A percentile compares a stretch with the other conserved stretches of the same genome.
phyloP scores from a whole-genome alignment of 352 stramenopile species.

The Aphanomyces invadans region DNA sequence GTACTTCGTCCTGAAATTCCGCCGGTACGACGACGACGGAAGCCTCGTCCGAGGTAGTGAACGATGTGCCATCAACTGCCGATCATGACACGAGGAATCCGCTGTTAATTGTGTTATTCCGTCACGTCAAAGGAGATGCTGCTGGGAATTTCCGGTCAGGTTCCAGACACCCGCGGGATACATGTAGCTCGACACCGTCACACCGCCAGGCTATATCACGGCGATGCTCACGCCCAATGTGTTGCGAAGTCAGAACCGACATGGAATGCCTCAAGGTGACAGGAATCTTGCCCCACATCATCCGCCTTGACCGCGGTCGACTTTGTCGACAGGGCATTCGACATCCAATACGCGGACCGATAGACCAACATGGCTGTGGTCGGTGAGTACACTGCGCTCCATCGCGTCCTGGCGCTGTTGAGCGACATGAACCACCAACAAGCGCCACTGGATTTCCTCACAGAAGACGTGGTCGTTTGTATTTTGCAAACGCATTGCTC shows the following conservation, averaged over 20 bases:
- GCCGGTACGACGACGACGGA: constrained; percentile 54
- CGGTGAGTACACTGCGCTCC: constrained; percentile 40
- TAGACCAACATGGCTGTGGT: constrained; percentile 32
- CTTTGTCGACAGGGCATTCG: constrained; percentile 30
- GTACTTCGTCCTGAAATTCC: constrained; percentile 45
- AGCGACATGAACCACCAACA: constrained; percentile 50
- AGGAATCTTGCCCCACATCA: background rate
- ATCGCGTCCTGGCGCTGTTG: constrained; percentile 43
- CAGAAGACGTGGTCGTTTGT: too few relatives aligned
- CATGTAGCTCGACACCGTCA: constrained; percentile 51
- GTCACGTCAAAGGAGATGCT: too few relatives aligned
- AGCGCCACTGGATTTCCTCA: background rate
- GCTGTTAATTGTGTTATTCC: constrained; percentile 47
- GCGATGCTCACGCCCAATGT: constrained; percentile 35
- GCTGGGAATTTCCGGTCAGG: constrained; percentile 42
- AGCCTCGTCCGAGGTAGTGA: constrained; percentile 33
- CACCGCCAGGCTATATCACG: constrained; percentile 40
- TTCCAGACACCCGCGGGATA: constrained; percentile 42
- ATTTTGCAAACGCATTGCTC: too few relatives aligned
- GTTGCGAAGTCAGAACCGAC: constrained; percentile 25
- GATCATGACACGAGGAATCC: constrained; percentile 21
- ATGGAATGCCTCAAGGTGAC: constrained; percentile 7
- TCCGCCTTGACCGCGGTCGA: constrained; percentile 15
- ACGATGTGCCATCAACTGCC: constrained; percentile 19
- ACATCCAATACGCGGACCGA: constrained; percentile 22